phyloP scores from a whole-genome alignment of 768 basidiomycete genomes.

The Tylopilus plumbeoviolaceoides region DNA sequence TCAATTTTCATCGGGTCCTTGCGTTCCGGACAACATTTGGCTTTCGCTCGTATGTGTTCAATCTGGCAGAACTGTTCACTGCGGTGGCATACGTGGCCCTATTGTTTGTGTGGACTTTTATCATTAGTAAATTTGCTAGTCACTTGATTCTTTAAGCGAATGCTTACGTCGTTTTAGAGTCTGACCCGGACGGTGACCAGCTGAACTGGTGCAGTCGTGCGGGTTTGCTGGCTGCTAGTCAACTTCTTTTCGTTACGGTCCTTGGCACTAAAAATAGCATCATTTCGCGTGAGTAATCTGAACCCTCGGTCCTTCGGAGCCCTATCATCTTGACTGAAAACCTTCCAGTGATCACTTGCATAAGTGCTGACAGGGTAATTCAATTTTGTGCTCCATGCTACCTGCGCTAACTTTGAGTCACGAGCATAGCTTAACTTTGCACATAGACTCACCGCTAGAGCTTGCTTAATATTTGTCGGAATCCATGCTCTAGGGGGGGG shows the following conservation, averaged over 20 bases:
- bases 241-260: conserved; percentile 38
- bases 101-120: conserved; percentile 34
- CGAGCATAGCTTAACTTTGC: conserved; percentile 31
- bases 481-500: conserved; percentile 38
- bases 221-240: conserved; percentile 29
- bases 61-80: conserved; percentile 39
- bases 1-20: conserved; percentile 33
- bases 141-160: not conserved
- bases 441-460: conserved; percentile 46
- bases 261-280: conserved; percentile 42
- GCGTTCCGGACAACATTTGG: conserved; percentile 35
- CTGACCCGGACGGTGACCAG: conserved; percentile 14
- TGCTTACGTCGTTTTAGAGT: conserved; percentile 13
- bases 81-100: conserved; percentile 35
- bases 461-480: conserved; percentile 44
- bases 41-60: conserved; percentile 36
- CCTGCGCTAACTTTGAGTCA: not conserved
- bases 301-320: not conserved
- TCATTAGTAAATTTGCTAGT: conserved; percentile 31
- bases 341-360: conserved; percentile 16
- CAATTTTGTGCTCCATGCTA: not conserved
- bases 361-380: conserved; percentile 21
- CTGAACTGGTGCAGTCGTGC: conserved; percentile 34
- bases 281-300: conserved; percentile 13
- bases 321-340: not conserved